These are phyloP conservation scores for Solioccasus polychromus DNA, from an alignment of 768 basidiomycete genomes.

Conservation along the genomic window DNA sequence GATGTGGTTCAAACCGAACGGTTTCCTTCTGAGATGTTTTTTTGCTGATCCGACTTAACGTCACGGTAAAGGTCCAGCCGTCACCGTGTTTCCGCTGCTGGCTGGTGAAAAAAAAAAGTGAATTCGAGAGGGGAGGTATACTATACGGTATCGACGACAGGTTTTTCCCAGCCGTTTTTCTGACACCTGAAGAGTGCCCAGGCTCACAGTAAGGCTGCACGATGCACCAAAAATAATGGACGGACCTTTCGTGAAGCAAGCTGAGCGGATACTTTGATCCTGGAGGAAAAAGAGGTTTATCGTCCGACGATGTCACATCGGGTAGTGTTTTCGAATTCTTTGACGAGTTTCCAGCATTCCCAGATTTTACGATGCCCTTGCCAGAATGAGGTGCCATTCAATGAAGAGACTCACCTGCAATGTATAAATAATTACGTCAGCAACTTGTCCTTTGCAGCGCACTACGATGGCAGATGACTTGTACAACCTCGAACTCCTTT, in stretches of 20 bases:
- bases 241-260: slow-evolving; percentile 74
- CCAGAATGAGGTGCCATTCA: slow-evolving; percentile 55
- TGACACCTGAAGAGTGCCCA: slow-evolving; percentile 56
- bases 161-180: slow-evolving; percentile 87
- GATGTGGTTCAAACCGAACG: slow-evolving; percentile 72
- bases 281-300: slow-evolving; percentile 71
- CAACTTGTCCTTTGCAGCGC: slow-evolving; percentile 1
- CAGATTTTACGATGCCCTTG: slow-evolving; percentile 80
- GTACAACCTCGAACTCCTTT: slow-evolving; percentile 90
- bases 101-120: slow-evolving; percentile 12
- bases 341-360: slow-evolving; percentile 86
- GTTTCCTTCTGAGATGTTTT: slow-evolving; percentile 68
- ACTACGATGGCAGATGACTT: slow-evolving; percentile 71
- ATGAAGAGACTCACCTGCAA: no score
- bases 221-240: background rate
- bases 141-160: slow-evolving; percentile 70
- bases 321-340: slow-evolving; percentile 39
- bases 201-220: slow-evolving; percentile 1
- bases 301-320: slow-evolving; percentile 26
- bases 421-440: slow-evolving; percentile 23
- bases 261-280: slow-evolving; percentile 84
- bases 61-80: slow-evolving; percentile 65
- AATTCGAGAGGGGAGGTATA: no score
- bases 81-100: slow-evolving; percentile 44
- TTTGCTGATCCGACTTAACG: slow-evolving; percentile 63